Evolutionary conservation across 2,329 filamentous ascomycete genomes (phyloP).

Genomic region (Cryphonectria radicalis): DNA sequence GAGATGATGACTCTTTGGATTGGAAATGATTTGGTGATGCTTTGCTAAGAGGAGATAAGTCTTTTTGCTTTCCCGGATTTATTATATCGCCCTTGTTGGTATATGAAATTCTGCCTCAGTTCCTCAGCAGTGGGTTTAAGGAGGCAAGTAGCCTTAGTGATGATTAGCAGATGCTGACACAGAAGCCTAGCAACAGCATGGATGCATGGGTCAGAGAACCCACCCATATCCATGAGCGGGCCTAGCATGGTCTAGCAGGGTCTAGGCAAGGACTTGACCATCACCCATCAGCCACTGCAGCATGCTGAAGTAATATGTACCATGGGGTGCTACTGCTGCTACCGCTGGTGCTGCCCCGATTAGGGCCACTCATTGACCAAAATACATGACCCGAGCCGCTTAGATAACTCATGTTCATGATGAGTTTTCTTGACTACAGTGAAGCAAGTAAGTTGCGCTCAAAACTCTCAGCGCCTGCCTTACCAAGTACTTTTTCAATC

Average conservation of each 20-base stretch:
- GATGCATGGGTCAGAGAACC: neutral
- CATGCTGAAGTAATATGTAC: too few relatives aligned
- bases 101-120: neutral
- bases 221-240: neutral
- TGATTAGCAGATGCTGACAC: constrained; percentile 30
- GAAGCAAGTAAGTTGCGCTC: too few relatives aligned
- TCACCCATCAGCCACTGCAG: neutral
- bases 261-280: neutral
- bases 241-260: neutral
- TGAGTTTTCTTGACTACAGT: too few relatives aligned
- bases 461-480: too few relatives aligned
- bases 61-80: neutral
- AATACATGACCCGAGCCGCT: too few relatives aligned
- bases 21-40: constrained; percentile 31
- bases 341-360: too few relatives aligned
- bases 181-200: constrained; percentile 3
- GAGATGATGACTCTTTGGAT: constrained; percentile 4
- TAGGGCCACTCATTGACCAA: too few relatives aligned
- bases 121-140: neutral
- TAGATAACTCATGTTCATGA: too few relatives aligned
- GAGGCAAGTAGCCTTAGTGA: constrained; percentile 11
- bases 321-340: too few relatives aligned
- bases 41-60: constrained; percentile 16
- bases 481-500: neutral
- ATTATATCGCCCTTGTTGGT: neutral